Evolutionary conservation across 805 yeast species (phyloP).

Genomic region (Blastobotrys muscicola): DNA sequence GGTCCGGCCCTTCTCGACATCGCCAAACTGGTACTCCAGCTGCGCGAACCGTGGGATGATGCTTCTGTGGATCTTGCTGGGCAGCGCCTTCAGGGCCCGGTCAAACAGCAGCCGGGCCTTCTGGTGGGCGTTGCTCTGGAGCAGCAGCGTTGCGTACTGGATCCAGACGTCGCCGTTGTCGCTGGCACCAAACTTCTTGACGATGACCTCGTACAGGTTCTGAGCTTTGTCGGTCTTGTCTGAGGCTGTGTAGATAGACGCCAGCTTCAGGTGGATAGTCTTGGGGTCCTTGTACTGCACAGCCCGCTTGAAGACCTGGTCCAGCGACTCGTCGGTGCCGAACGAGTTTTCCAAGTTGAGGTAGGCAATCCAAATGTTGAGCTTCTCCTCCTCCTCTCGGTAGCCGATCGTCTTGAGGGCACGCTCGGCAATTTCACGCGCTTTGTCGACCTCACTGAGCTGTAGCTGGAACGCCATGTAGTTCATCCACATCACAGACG

Average conservation of each 20-base stretch:
- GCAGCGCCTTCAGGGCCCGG: constrained; percentile 59
- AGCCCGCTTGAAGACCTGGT: constrained; percentile 72
- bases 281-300: constrained; percentile 88
- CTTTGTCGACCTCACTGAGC: constrained; percentile 86
- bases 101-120: constrained; percentile 63
- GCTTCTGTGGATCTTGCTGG: constrained; percentile 53
- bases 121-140: constrained; percentile 42
- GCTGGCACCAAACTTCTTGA: constrained; percentile 70
- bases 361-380: constrained; percentile 93
- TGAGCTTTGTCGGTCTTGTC: constrained; percentile 58
- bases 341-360: constrained; percentile 89
- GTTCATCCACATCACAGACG: constrained; percentile 93
- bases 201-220: constrained; percentile 51
- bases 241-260: constrained; percentile 68
- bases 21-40: constrained; percentile 72
- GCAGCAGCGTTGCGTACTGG: constrained; percentile 64
- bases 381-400: constrained; percentile 86
- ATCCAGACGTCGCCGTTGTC: constrained; percentile 63
- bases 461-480: constrained; percentile 97
- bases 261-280: constrained; percentile 70
- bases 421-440: constrained; percentile 85
- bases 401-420: constrained; percentile 84
- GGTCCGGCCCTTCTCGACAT: constrained; percentile 89
- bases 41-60: constrained; percentile 83
- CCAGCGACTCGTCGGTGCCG: constrained; percentile 76